Evolutionary conservation across 352 stramenopile genomes (phyloP).

Genomic region (Phytophthora litchii): DNA sequence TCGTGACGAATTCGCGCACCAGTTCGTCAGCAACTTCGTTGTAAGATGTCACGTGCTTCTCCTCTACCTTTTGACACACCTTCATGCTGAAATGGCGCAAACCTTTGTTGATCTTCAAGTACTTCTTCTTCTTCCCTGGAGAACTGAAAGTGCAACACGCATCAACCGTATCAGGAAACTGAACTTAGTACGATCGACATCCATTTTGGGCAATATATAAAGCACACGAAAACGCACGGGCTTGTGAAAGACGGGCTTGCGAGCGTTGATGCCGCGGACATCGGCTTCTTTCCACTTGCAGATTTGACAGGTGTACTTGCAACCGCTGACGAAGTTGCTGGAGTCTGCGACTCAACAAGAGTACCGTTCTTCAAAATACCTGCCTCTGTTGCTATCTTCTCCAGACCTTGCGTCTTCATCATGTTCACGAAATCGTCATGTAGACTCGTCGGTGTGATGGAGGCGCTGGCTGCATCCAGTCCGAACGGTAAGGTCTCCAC

Average conservation of each 20-base stretch:
- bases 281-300: constrained; percentile 24
- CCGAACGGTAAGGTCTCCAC: constrained; percentile 43
- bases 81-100: constrained; percentile 96
- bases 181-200: background rate
- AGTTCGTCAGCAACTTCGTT: constrained; percentile 96
- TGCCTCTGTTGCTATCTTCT: constrained; percentile 84
- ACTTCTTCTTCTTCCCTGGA: constrained; percentile 80
- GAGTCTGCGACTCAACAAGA: constrained; percentile 60
- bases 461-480: constrained; percentile 38
- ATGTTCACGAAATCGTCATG: constrained; percentile 89
- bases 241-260: constrained; percentile 62
- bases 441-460: constrained; percentile 71
- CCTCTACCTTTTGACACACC: constrained; percentile 96
- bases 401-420: constrained; percentile 83
- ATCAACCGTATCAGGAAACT: constrained; percentile 7
- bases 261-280: constrained; percentile 7
- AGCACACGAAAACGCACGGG: constrained; percentile 45
- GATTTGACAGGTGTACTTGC: constrained; percentile 12
- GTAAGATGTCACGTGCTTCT: constrained; percentile 95
- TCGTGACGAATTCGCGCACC: constrained; percentile 88
- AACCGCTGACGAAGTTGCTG: constrained; percentile 16
- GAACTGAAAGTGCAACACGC: constrained; percentile 34
- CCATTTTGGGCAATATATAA: background rate
- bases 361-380: constrained; percentile 77
- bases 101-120: constrained; percentile 90